phyloP scores from a whole-genome alignment of 768 basidiomycete genomes.

The Cystofilobasidium ferigula region DNA sequence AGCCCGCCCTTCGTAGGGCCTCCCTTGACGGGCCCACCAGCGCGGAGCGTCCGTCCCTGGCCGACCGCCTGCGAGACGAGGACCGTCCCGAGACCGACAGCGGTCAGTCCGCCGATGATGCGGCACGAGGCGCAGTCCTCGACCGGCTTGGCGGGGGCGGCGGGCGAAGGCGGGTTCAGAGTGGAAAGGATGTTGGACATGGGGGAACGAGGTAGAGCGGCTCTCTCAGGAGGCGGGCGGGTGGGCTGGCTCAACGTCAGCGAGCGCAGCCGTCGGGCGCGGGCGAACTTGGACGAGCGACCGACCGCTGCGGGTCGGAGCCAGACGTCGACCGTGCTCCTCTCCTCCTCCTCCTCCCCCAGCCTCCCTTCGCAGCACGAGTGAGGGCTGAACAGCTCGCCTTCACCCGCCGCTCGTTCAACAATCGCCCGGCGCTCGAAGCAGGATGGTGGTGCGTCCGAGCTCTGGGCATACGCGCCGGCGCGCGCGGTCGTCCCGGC shows the following conservation, averaged over 20 bases:
- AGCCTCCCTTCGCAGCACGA: no score
- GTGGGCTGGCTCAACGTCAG: no score
- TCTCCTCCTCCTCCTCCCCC: no score
- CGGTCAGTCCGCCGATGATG: neutral
- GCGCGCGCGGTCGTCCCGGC: neutral
- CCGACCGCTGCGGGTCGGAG: no score
- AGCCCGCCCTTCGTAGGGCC: neutral
- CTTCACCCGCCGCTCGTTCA: no score
- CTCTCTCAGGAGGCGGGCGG: neutral
- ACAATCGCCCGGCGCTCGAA: no score
- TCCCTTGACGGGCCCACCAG: neutral
- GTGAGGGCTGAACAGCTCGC: no score
- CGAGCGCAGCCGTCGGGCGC: no score
- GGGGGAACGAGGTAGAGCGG: neutral
- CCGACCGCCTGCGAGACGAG: neutral
- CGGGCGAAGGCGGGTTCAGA: neutral
- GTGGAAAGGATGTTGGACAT: slow-evolving; percentile 2
- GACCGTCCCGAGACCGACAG: neutral
- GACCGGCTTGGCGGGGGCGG: neutral
- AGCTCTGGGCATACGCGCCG: neutral
- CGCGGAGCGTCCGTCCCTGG: neutral
- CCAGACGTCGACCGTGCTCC: no score
- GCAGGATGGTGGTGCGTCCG: neutral
- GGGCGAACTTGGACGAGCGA: no score
- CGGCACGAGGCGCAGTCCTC: slow-evolving; percentile 13